A percentile compares a stretch with the other conserved stretches of the same genome.
These are phyloP conservation scores for Schwanniomyces polymorphus DNA, from an alignment of 805 yeast species.

Conservation along the genomic window DNA sequence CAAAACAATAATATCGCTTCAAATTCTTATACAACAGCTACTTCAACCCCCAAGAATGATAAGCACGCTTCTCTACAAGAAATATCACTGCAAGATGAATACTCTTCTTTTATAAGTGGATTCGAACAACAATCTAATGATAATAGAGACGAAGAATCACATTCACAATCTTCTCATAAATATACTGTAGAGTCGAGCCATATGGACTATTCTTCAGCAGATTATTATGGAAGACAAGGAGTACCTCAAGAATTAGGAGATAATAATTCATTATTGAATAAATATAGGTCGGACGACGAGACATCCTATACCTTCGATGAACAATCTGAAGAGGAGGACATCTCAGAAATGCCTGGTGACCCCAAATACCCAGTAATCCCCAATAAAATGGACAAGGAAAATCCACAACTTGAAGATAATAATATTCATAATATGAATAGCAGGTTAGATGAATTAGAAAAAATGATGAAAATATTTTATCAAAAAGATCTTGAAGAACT, in stretches of 20 bases:
- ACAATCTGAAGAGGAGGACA: constrained; percentile 7
- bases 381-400: constrained; percentile 7
- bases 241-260: background rate
- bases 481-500: constrained; percentile 15
- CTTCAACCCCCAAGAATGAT: constrained; percentile 37
- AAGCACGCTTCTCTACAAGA: constrained; percentile 3
- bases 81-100: constrained; percentile 16
- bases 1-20: constrained; percentile 1
- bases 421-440: background rate
- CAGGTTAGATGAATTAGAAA: constrained; percentile 11
- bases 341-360: constrained; percentile 1
- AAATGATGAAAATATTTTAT: constrained; percentile 11
- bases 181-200: background rate
- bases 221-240: constrained; percentile 8
- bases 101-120: constrained; percentile 34
- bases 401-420: background rate
- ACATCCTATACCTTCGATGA: constrained; percentile 37
- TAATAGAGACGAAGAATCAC: background rate
- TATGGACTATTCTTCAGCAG: constrained; percentile 9
- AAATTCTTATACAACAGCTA: constrained; percentile 25
- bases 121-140: constrained; percentile 12
- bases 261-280: background rate
- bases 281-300: constrained; percentile 5
- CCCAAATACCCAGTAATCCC: background rate
- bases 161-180: background rate